Percentiles rank a stretch among this genome's conserved stretches.
Conservation (phyloP, 805 yeast species). For the Blastobotrys terrestris region DNA sequence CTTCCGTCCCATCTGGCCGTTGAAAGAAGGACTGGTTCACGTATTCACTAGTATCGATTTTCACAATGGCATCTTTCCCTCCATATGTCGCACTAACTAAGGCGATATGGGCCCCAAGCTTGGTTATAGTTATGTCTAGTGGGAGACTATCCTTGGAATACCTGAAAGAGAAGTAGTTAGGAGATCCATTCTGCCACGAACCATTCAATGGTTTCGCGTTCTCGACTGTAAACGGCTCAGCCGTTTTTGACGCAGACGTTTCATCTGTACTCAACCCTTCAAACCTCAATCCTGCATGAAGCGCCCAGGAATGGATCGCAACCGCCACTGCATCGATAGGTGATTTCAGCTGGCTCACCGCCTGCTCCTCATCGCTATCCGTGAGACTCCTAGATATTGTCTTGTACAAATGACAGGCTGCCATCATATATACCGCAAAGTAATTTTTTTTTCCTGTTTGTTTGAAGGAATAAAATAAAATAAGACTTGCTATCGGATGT, state of each 20-base stretch:
- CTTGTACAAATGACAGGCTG: conserved; percentile 18
- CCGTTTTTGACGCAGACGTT: neutral
- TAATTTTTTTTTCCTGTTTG: neutral
- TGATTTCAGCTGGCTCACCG: conserved; percentile 5
- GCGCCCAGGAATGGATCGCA: conserved; percentile 17
- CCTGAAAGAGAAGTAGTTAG: conserved; percentile 15
- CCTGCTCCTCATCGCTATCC: conserved; percentile 13
- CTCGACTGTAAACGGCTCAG: neutral
- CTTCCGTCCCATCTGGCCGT: conserved; percentile 19
- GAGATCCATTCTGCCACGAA: conserved; percentile 16
- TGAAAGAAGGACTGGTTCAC: conserved; percentile 15
- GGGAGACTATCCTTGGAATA: conserved; percentile 5
- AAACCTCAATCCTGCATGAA: conserved; percentile 4
- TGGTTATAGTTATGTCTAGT: conserved; percentile 13
- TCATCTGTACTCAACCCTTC: neutral
- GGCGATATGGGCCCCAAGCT: conserved; percentile 10
- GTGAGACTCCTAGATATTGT: conserved; percentile 10
- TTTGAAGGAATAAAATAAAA: no score
- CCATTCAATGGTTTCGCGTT: conserved; percentile 1
- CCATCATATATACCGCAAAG: conserved; percentile 11
- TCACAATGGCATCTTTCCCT: conserved; percentile 10
- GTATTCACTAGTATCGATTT: conserved; percentile 9
- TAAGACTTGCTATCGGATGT: neutral
- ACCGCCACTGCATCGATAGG: conserved; percentile 19
- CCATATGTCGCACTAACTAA: conserved; percentile 9